Percentiles rank a stretch among this genome's conserved stretches.
phyloP scores from a whole-genome alignment of 306 rosid genomes.

The Senna tora region DNA sequence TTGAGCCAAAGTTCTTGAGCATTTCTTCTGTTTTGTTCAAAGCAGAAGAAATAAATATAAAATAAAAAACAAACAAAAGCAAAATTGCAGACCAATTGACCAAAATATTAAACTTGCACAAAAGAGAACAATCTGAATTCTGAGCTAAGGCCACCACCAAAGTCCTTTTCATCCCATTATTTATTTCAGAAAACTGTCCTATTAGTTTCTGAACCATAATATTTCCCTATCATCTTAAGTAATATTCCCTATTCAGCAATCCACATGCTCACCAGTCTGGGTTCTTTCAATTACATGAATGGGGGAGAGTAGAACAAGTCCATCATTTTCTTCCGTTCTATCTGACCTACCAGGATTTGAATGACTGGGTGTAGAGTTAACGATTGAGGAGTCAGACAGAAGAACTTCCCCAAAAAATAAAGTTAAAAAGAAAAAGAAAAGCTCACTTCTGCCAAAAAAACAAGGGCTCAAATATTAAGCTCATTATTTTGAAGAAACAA shows the following conservation, averaged over 20 bases:
- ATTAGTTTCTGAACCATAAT: conserved; percentile 3
- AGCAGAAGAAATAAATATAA: background rate
- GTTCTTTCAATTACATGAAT: background rate
- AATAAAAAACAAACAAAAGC: background rate
- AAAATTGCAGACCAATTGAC: background rate
- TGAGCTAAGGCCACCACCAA: background rate
- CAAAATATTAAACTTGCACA: background rate
- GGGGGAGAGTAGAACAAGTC: conserved; percentile 3
- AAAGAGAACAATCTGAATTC: conserved; percentile 17
- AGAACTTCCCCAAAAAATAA: background rate
- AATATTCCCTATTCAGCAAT: background rate
- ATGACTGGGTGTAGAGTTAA: background rate
- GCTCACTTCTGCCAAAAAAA: background rate
- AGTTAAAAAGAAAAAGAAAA: conserved; percentile 3
- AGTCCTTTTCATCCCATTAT: background rate
- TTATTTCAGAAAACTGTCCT: background rate
- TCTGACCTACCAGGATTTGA: background rate
- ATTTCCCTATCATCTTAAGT: background rate
- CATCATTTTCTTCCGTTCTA: conserved; percentile 2
- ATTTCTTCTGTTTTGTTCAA: no score
- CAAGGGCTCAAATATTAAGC: background rate
- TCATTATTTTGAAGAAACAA: background rate
- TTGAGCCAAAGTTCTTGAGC: no score
- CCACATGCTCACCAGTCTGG: background rate
- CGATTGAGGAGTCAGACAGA: conserved; percentile 3